Conservation (phyloP, 176 grass and related monocot genomes). For the Saccharum officinarum region DNA sequence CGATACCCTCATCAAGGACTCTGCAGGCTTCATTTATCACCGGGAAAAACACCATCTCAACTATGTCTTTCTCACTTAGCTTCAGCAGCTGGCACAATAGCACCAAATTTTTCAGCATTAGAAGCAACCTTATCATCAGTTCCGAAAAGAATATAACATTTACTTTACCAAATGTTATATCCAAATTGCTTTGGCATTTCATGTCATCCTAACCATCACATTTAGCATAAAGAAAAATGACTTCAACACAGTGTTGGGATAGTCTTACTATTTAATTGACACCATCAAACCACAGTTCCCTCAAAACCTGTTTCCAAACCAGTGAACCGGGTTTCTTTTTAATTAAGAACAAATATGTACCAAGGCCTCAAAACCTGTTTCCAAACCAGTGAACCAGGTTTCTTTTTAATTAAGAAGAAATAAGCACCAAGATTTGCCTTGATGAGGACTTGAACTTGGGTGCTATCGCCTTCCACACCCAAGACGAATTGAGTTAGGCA, state of each 20-base stretch:
- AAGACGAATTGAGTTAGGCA: background rate
- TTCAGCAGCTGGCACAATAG: slow-evolving; percentile 36
- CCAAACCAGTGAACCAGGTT: background rate
- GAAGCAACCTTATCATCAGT: background rate
- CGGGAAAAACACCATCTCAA: slow-evolving; percentile 82
- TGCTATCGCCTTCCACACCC: background rate
- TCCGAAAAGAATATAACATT: slow-evolving; percentile 2
- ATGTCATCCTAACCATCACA: background rate
- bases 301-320: slow-evolving; percentile 15
- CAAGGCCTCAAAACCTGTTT: slow-evolving; percentile 13
- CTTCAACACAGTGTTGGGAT: background rate
- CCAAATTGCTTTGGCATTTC: background rate
- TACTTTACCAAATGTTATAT: background rate
- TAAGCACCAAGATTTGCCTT: background rate
- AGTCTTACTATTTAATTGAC: background rate
- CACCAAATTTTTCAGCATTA: slow-evolving; percentile 6
- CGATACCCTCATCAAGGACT: slow-evolving; percentile 82
- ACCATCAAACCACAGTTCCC: background rate
- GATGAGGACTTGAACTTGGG: background rate
- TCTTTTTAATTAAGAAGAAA: background rate
- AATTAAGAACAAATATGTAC: background rate
- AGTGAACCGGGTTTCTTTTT: background rate
- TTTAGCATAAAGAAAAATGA: slow-evolving; percentile 1
- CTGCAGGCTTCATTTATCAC: slow-evolving; percentile 92
- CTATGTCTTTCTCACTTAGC: slow-evolving; percentile 48